Conservation (phyloP, 2,329 filamentous ascomycete species). For the Diaporthe amygdali region DNA sequence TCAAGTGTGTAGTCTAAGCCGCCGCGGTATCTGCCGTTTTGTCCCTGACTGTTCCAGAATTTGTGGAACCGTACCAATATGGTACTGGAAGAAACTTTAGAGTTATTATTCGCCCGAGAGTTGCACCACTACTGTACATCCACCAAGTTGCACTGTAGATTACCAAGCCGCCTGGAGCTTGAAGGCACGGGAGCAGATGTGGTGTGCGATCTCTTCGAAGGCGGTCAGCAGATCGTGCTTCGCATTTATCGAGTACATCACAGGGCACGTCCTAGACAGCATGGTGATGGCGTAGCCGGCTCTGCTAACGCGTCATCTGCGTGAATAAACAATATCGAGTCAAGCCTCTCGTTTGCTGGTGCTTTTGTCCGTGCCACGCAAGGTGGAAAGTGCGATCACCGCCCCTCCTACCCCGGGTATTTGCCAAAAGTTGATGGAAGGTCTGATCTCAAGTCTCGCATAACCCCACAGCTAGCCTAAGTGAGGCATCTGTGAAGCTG, state of each 20-base stretch:
- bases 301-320: neutral
- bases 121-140: neutral
- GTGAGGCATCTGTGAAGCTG: neutral
- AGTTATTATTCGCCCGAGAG: conserved; percentile 13
- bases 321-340: neutral
- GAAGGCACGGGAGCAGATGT: neutral
- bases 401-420: neutral
- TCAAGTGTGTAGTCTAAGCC: neutral
- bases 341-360: neutral
- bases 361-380: neutral
- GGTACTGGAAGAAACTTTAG: conserved; percentile 2
- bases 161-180: neutral
- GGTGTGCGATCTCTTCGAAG: neutral
- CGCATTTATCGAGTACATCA: neutral
- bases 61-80: neutral
- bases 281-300: neutral
- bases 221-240: neutral
- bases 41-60: neutral
- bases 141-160: neutral
- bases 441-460: neutral
- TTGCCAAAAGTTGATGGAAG: neutral
- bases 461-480: neutral
- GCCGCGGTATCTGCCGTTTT: neutral
- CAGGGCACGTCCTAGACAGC: neutral
- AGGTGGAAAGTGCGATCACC: neutral